Conservation (phyloP, 2,329 filamentous ascomycete genomes). For the Penicillium sp. region DNA sequence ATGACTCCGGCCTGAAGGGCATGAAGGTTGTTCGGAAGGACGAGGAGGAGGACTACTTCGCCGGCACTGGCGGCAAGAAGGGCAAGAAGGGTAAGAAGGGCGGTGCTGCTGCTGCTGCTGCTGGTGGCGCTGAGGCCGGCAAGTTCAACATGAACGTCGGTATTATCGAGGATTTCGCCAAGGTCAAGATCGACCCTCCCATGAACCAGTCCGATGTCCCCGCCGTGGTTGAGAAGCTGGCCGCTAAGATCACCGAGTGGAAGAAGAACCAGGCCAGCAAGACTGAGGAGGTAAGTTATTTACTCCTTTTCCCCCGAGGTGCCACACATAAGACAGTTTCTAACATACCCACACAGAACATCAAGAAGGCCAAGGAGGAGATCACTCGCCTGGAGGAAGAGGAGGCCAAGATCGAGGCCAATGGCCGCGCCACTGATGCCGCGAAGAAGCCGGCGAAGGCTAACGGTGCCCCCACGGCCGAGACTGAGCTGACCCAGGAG, state of each 20-base stretch:
- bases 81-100: conserved; percentile 86
- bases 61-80: conserved; percentile 75
- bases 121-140: conserved; percentile 44
- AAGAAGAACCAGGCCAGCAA: conserved; percentile 87
- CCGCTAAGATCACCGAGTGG: conserved; percentile 89
- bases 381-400: conserved; percentile 83
- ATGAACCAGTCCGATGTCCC: conserved; percentile 84
- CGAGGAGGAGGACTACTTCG: conserved; percentile 84
- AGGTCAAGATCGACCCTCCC: conserved; percentile 84
- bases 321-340: background rate
- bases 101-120: conserved; percentile 48
- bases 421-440: conserved; percentile 54
- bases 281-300: conserved; percentile 80
- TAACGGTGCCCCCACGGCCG: conserved; percentile 58
- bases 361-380: conserved; percentile 94
- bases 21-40: conserved; percentile 83
- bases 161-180: conserved; percentile 86
- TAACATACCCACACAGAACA: conserved; percentile 68
- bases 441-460: conserved; percentile 59
- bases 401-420: conserved; percentile 56
- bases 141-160: conserved; percentile 88
- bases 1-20: conserved; percentile 83
- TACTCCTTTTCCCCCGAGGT: background rate
- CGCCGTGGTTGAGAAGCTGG: conserved; percentile 80
- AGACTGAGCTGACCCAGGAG: conserved; percentile 60